Percentiles rank a stretch among this genome's conserved stretches.
Evolutionary conservation across 164 flowering plant species (phyloP).

Genomic region (Houttuynia cordata): DNA sequence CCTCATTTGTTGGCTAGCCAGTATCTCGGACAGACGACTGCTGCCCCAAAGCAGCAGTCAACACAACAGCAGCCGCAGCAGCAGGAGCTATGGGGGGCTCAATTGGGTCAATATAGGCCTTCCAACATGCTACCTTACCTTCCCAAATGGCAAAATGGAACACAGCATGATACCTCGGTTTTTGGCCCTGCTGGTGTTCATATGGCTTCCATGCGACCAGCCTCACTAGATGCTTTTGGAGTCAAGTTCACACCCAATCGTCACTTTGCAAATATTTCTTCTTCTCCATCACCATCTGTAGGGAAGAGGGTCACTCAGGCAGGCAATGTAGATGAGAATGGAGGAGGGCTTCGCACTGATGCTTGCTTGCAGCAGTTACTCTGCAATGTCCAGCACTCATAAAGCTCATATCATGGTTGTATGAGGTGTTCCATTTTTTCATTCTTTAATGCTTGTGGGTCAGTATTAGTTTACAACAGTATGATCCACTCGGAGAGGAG

Average conservation of each 20-base stretch:
- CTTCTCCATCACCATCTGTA: slow-evolving; percentile 9
- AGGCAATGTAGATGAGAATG: slow-evolving; percentile 23
- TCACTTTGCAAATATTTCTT: slow-evolving; percentile 18
- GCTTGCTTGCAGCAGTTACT: slow-evolving; percentile 22
- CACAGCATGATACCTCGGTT: slow-evolving; percentile 14
- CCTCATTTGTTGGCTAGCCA: not conserved
- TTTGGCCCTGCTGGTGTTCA: slow-evolving; percentile 13
- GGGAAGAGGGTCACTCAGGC: slow-evolving; percentile 19
- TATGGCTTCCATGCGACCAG: slow-evolving; percentile 3
- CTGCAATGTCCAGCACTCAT: slow-evolving; percentile 1
- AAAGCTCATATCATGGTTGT: not conserved
- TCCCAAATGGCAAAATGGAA: slow-evolving; percentile 33
- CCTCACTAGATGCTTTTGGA: slow-evolving; percentile 20
- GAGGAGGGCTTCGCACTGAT: slow-evolving; percentile 19
- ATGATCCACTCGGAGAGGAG: too few relatives aligned
- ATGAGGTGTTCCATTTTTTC: slow-evolving; percentile 3
- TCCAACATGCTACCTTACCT: slow-evolving; percentile 14
- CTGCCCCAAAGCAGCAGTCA: slow-evolving; percentile 7
- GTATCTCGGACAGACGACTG: not conserved
- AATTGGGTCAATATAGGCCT: slow-evolving; percentile 25
- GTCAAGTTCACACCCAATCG: slow-evolving; percentile 23
- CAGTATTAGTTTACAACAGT: too few relatives aligned
- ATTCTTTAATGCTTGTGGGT: not conserved
- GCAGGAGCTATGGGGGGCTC: slow-evolving; percentile 32
- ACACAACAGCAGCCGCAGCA: slow-evolving; percentile 13